phyloP scores from a whole-genome alignment of 139 green algal species.

The Gonium pectorale region DNA sequence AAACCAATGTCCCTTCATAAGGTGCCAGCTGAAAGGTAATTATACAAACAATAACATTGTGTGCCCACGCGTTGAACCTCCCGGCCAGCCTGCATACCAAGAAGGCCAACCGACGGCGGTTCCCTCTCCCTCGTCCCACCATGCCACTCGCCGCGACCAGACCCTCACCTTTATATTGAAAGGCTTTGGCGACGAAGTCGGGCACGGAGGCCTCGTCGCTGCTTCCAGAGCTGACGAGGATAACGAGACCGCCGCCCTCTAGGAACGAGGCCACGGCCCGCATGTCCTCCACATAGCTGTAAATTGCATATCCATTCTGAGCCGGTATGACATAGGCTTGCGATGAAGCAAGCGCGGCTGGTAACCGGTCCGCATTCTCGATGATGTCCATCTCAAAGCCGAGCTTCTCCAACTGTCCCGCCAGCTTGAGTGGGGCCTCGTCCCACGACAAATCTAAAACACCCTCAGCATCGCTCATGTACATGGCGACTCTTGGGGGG shows the following conservation, averaged over 20 bases:
- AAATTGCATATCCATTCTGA: not conserved
- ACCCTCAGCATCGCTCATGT: not conserved
- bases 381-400: not conserved
- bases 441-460: slow-evolving; percentile 8
- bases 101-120: too few relatives aligned
- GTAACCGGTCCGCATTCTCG: not conserved
- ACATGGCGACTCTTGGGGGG: not conserved
- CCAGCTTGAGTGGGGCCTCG: not conserved
- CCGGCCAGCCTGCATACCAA: too few relatives aligned
- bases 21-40: too few relatives aligned
- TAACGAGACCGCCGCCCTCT: not conserved
- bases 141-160: too few relatives aligned
- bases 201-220: not conserved
- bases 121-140: too few relatives aligned
- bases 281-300: not conserved
- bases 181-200: slow-evolving; percentile 10
- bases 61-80: too few relatives aligned
- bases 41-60: too few relatives aligned
- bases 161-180: slow-evolving; percentile 16
- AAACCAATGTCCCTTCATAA: too few relatives aligned
- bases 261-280: not conserved
- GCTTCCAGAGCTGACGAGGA: not conserved
- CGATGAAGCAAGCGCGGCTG: too few relatives aligned
- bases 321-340: not conserved
- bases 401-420: not conserved